Evolutionary conservation across 148 eudicot species (phyloP).

Genomic region (Chenopodium suecicum): DNA sequence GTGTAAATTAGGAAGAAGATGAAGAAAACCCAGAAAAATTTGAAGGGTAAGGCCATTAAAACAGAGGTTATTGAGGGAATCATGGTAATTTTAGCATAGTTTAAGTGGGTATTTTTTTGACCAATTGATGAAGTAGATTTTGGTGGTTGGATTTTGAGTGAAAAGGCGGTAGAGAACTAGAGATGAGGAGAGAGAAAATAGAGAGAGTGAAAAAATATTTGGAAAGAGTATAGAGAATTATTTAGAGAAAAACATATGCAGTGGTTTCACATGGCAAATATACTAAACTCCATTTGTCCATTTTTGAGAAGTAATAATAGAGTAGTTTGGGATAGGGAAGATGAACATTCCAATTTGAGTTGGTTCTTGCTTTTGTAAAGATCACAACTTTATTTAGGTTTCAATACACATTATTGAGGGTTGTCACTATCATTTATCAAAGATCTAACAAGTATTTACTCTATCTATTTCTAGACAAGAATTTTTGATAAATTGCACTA

Average conservation of each 20-base stretch:
- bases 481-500: not conserved
- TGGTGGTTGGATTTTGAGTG: not conserved
- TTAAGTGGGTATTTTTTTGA: not conserved
- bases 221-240: not conserved
- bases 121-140: not conserved
- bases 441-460: too few relatives aligned
- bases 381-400: not conserved
- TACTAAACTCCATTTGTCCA: constrained; percentile 7
- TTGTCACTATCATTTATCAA: not conserved
- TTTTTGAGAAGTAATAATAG: not conserved
- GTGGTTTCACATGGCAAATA: constrained; percentile 15
- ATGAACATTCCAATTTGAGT: constrained; percentile 2
- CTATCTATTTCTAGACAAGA: not conserved
- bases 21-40: constrained; percentile 30
- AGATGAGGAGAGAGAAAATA: not conserved
- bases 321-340: not conserved
- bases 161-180: not conserved
- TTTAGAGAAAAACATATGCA: not conserved
- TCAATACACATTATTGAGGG: not conserved
- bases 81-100: constrained; percentile 15
- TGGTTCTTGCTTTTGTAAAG: not conserved
- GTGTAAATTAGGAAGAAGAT: constrained; percentile 12
- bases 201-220: not conserved
- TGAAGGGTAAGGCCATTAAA: constrained; percentile 16
- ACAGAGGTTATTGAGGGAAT: not conserved